Conservation (phyloP, 169 alveolate genomes). For the Cystoisospora suis region DNA sequence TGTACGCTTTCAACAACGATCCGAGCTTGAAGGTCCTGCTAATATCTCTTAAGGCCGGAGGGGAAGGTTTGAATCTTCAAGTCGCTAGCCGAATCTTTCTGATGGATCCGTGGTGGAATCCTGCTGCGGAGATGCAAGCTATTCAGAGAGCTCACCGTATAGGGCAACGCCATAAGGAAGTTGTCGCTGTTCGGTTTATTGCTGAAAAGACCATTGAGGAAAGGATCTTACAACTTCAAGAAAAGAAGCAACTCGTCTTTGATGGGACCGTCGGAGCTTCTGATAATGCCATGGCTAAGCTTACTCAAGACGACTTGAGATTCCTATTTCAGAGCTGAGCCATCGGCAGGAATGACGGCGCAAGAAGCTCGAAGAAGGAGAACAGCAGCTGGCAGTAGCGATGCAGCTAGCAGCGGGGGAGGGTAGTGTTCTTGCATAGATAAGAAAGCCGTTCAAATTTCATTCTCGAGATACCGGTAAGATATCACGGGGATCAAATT, state of each 20-base stretch:
- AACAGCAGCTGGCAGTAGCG: no score
- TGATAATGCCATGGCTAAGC: conserved; percentile 80
- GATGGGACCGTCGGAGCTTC: conserved; percentile 88
- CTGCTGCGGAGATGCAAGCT: conserved; percentile 98
- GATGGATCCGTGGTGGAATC: conserved; percentile 99
- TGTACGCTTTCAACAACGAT: conserved; percentile 82
- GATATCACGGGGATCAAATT: no score
- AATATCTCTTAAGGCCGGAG: conserved; percentile 95
- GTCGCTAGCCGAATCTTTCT: conserved; percentile 95
- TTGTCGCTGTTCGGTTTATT: conserved; percentile 92
- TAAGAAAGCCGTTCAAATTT: no score
- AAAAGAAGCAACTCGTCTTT: conserved; percentile 89
- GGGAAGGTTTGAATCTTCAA: conserved; percentile 97
- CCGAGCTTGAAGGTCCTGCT: conserved; percentile 84
- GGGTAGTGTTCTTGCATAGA: no score
- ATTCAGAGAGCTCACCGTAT: conserved; percentile 96
- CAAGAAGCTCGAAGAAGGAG: background rate
- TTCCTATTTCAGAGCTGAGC: conserved; percentile 78
- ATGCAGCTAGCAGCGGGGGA: no score
- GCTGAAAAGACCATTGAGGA: conserved; percentile 96
- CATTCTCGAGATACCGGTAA: no score
- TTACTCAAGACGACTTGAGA: conserved; percentile 86
- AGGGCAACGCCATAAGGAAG: conserved; percentile 92
- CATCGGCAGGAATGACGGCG: background rate
- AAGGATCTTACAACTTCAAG: conserved; percentile 92